Evolutionary conservation across 2,329 filamentous ascomycete species (phyloP).

Genomic region (Colletotrichum godetiae): DNA sequence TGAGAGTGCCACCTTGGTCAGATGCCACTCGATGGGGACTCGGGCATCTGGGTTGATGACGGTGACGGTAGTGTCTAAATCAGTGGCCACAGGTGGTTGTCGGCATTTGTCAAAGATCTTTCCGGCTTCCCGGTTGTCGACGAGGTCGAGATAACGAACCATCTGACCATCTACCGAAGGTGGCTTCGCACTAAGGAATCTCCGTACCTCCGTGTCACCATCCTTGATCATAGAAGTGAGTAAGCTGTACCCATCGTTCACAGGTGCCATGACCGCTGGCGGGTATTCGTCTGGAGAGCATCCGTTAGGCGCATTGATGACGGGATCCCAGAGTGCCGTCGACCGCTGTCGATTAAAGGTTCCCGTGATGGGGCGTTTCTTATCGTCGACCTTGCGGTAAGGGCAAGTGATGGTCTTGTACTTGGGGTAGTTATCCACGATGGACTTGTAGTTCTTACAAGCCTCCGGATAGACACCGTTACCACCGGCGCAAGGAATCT

Average conservation of each 20-base stretch:
- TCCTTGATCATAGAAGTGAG: not conserved
- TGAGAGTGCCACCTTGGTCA: not conserved
- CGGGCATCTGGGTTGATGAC: not conserved
- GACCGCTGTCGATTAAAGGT: not conserved
- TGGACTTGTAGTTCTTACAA: constrained; percentile 15
- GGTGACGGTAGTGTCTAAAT: not conserved
- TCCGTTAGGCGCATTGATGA: constrained; percentile 7
- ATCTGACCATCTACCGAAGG: not conserved
- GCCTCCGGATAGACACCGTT: constrained; percentile 2
- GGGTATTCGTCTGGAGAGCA: constrained; percentile 11
- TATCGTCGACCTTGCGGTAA: not conserved
- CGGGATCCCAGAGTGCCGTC: not conserved
- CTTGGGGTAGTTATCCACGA: constrained; percentile 3
- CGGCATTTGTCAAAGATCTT: constrained; percentile 5
- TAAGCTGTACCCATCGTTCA: not conserved
- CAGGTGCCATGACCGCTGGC: constrained; percentile 5
- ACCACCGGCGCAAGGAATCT: not conserved
- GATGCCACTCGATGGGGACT: not conserved
- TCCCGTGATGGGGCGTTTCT: not conserved
- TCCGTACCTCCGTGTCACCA: not conserved
- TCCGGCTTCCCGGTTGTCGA: constrained; percentile 1
- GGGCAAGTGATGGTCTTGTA: constrained; percentile 9
- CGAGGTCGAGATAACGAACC: not conserved
- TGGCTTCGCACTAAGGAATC: not conserved
- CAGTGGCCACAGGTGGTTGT: not conserved